Evolutionary conservation across 768 basidiomycete genomes (phyloP), one percentile per base, ranked within the genome.

Genomic region (Psilocybe cyanescens): DNA sequence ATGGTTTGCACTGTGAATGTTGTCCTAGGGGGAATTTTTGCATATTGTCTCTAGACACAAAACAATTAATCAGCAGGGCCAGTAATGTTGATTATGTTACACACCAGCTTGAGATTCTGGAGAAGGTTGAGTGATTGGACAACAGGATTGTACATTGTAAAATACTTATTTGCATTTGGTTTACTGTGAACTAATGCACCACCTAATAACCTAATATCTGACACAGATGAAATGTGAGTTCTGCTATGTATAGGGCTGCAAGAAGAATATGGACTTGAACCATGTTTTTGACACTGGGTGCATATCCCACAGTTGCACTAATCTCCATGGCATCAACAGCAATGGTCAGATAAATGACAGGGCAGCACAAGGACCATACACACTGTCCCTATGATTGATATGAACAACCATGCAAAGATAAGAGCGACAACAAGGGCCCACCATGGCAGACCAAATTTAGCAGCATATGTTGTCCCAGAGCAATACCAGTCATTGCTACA

Each of bases 11-110:
- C 81, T 9, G 73, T 69, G 66, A 88, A 87, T 3, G 86, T 82
- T 45, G 78, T 77, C n/a, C 83, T 79, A 5, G 87, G 87, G 8
- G 86, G 83, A 17, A 88, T 76, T 72, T 88, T 88, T 12, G 79
- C 76, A 66, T 79, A 74, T 63, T 79, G 78, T 44, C 72, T 74
- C 71, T 76, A 49, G 1, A 14, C 9, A 24, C 6, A 2, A 5
- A 30, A 14, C 14, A 30, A 16, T 0, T 12, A 19, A 17, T 12
- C 3, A 16, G 24, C 41, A 12, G 14, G 12, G 12, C 24, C n/a
- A 16, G 30, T 7, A n/a, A 28, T 17, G 4, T 4, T 3, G 2
- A 17, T 44, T 35, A 4, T 7, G 30, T 9, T n/a, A 73, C 41
- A 30, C 30, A 75, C 76, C 72, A 83, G 79, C 68, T 87, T 88